Evolutionary conservation across 2,329 filamentous ascomycete genomes (phyloP).

Genomic region (Niveomyces coronatus): DNA sequence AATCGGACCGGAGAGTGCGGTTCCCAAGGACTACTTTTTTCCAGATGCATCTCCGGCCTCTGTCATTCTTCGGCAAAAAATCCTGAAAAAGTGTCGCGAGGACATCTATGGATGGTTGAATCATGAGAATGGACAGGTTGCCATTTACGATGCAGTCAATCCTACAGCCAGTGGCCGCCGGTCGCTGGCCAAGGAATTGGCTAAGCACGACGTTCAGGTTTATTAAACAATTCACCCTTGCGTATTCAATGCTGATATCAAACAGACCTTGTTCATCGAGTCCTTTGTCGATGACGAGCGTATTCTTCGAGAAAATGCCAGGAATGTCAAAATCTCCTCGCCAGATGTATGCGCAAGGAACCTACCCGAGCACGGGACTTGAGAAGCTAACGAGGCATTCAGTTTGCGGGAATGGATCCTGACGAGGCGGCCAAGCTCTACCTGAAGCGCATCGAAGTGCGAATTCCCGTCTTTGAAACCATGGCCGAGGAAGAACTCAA

Average conservation of each 20-base stretch:
- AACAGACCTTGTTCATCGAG: slow-evolving; percentile 87
- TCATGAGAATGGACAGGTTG: slow-evolving; percentile 94
- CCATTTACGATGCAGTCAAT: slow-evolving; percentile 97
- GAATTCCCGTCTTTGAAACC: slow-evolving; percentile 92
- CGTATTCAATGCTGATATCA: too few species aligned
- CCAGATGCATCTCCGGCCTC: slow-evolving; percentile 87
- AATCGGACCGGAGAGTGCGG: slow-evolving; percentile 68
- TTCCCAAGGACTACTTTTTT: slow-evolving; percentile 97
- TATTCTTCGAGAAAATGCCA: slow-evolving; percentile 92
- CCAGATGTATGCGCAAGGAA: slow-evolving; percentile 59
- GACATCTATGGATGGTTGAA: slow-evolving; percentile 96
- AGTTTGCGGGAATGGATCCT: slow-evolving; percentile 86
- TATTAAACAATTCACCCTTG: too few species aligned
- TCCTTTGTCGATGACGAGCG: slow-evolving; percentile 88
- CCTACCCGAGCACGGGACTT: neutral
- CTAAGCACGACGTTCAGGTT: slow-evolving; percentile 94
- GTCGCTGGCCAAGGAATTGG: slow-evolving; percentile 86
- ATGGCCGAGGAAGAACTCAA: slow-evolving; percentile 93
- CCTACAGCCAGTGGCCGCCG: slow-evolving; percentile 73
- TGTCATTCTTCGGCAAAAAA: slow-evolving; percentile 91
- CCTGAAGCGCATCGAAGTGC: slow-evolving; percentile 75
- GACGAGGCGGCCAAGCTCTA: slow-evolving; percentile 91
- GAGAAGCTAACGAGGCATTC: slow-evolving; percentile 10
- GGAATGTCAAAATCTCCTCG: slow-evolving; percentile 94
- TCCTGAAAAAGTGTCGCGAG: slow-evolving; percentile 91